A percentile compares a stretch with the other conserved stretches of the same genome.
phyloP scores from a whole-genome alignment of 108 stramenopile species.

The Skeletonema costatum region DNA sequence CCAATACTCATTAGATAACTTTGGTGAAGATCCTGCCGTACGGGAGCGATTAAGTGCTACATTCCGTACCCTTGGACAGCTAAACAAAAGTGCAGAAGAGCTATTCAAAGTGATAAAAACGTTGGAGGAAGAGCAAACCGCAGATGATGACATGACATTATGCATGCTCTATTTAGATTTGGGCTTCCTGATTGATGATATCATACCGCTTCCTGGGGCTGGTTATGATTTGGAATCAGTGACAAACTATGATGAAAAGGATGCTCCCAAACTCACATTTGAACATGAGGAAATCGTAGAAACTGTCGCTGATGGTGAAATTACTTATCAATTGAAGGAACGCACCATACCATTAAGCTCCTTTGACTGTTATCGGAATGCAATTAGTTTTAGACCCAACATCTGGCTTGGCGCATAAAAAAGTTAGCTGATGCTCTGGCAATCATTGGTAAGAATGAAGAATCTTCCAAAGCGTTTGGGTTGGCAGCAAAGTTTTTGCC shows the following conservation, averaged over 20 bases:
- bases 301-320: not conserved
- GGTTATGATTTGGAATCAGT: not conserved
- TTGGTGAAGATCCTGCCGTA: not conserved
- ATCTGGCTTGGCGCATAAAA: not conserved
- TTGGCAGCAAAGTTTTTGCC: not conserved
- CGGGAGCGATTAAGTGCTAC: not conserved
- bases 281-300: not conserved
- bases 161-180: not conserved
- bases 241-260: not conserved
- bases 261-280: not conserved
- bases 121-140: not conserved
- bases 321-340: not conserved
- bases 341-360: not conserved
- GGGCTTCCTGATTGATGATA: not conserved
- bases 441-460: not conserved
- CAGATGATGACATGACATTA: not conserved
- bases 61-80: not conserved
- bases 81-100: not conserved
- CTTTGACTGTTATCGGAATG: not conserved
- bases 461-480: not conserved
- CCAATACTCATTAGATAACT: not conserved
- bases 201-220: not conserved
- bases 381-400: not conserved
- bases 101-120: not conserved
- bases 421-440: not conserved